Evolutionary conservation across 2,329 filamentous ascomycete genomes (phyloP), one percentile per base, ranked within the genome.

Genomic region (Claviceps humidiphila): DNA sequence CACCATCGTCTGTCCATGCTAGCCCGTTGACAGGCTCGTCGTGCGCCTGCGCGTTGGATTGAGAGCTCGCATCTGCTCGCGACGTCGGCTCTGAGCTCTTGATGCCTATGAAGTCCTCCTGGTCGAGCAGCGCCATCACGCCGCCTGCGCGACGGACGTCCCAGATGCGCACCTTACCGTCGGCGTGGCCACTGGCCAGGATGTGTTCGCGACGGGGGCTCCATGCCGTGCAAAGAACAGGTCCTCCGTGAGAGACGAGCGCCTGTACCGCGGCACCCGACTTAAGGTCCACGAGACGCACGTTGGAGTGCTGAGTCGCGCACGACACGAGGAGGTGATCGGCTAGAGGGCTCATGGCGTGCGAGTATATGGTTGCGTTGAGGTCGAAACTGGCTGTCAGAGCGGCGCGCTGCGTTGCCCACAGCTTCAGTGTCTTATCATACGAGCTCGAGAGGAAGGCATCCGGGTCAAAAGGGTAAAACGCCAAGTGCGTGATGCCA

Each of bases 91-190:
- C 43, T 17, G 43, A 8, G 43, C 6, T 17, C 9, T 60, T 66
- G 4, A 90, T 65, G 1, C 89, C 90, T 3, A 86, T 72, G 2
- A 82, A 83, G 62, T 96, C 89, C 62, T 95, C 88, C 68, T 89
- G 82, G 63, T 96, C 87, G 1, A 97, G 74, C 42, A 85, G 76
- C 0, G 84, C 88, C 37, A 97, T 73, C 20, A 85, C 80, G 6
- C 83, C 84, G 20, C 85, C 84, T 34, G 87, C 86, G 37, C 87
- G 82, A 3, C 91, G 78, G 26, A 96, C 79, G 64, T 97, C 91
- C 84, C 91, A 97, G 39, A 96, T 73, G 22, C 89, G 80, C 2
- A 90, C 81, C 9, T 81, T 84, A 20, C 90, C 90, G 63, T 97
- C 90, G 0, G 83, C 80, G n/a, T 88, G 86, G 0, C 87, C 89